phyloP scores from a whole-genome alignment of 441 rosid genomes.

The Croton setiger region DNA sequence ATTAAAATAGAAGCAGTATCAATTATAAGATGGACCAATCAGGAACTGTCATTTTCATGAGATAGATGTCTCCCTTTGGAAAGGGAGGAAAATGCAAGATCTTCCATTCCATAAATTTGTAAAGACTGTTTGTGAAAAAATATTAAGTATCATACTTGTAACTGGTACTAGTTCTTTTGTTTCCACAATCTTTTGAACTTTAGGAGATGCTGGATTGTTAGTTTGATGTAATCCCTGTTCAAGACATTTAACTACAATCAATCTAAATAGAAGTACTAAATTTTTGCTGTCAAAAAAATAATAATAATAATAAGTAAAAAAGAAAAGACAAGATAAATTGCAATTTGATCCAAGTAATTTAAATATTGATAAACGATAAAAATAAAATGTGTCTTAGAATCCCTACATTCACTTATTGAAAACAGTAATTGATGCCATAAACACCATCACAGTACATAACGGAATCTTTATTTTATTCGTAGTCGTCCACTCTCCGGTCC shows the following conservation, averaged over 20 bases:
- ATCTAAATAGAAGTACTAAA: not conserved
- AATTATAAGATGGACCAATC: not conserved
- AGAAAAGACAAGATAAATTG: not conserved
- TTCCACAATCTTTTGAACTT: conserved; percentile 41
- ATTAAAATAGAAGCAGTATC: too few species aligned
- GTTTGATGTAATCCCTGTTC: conserved; percentile 50
- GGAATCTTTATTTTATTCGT: not conserved
- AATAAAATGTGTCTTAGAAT: not conserved
- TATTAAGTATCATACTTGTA: conserved; percentile 41
- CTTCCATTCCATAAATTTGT: not conserved
- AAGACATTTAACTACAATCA: conserved; percentile 13
- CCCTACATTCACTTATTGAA: not conserved
- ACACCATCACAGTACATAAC: not conserved
- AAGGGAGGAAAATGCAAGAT: conserved; percentile 4
- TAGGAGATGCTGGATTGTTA: conserved; percentile 40
- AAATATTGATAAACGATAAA: not conserved
- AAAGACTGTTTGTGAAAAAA: not conserved
- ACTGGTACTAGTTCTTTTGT: conserved; percentile 35
- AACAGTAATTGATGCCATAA: not conserved
- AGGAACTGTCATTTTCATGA: not conserved
- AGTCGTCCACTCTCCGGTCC: too few species aligned
- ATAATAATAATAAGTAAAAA: too few species aligned
- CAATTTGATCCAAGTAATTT: not conserved
- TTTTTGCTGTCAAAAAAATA: too few species aligned
- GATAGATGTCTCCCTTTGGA: conserved; percentile 2